Percentiles rank a stretch among this genome's conserved stretches.
Conservation (phyloP, 192 early-diverging fungal genomes). For the Linnemannia hyalina region DNA sequence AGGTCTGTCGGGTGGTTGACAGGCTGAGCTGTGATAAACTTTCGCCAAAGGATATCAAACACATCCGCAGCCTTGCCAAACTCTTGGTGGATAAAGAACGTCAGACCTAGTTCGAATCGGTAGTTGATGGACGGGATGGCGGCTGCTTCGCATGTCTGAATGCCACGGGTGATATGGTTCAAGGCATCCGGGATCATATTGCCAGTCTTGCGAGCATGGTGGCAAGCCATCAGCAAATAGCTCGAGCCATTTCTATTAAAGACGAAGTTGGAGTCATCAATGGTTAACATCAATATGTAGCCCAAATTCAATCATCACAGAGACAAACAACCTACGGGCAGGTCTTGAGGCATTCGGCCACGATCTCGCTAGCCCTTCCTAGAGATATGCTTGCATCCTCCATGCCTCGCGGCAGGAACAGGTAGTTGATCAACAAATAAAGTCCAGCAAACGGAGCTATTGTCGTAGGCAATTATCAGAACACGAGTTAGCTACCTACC, state of each 20-base stretch:
- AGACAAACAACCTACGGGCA: conserved; percentile 46
- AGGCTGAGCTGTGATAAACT: conserved; percentile 13
- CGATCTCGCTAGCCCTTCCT: conserved; percentile 46
- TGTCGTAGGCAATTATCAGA: neutral
- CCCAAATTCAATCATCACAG: neutral
- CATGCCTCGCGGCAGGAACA: conserved; percentile 57
- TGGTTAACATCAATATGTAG: neutral
- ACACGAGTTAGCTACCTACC: neutral
- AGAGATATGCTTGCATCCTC: conserved; percentile 45
- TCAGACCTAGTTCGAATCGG: conserved; percentile 58
- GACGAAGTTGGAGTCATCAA: neutral
- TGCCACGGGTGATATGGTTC: conserved; percentile 55
- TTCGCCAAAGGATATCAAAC: conserved; percentile 57
- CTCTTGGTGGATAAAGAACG: conserved; percentile 57
- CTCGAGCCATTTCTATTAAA: conserved; percentile 49
- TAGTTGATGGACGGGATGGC: conserved; percentile 54
- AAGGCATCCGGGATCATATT: conserved; percentile 52
- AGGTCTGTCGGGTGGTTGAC: neutral
- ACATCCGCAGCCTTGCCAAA: conserved; percentile 56
- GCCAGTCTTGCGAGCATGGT: conserved; percentile 56
- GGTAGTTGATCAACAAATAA: conserved; percentile 53
- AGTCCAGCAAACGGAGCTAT: conserved; percentile 55
- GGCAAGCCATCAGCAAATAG: conserved; percentile 57
- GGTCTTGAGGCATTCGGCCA: conserved; percentile 37
- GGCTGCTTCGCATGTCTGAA: conserved; percentile 52